phyloP scores from a whole-genome alignment of 768 basidiomycete species.

The Naematelia encephala region DNA sequence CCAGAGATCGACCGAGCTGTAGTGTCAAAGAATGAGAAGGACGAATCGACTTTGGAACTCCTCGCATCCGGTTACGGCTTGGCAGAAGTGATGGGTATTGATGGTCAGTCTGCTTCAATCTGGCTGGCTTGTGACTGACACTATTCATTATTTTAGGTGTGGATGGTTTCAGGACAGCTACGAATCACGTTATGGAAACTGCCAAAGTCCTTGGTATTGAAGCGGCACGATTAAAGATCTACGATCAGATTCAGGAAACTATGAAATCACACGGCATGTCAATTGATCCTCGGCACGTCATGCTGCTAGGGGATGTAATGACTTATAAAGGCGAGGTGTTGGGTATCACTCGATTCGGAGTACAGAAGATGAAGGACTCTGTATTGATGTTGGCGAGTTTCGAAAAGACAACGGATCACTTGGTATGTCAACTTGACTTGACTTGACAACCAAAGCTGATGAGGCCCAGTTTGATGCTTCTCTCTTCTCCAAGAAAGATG shows the following conservation, averaged over 20 bases:
- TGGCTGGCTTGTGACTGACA: background rate
- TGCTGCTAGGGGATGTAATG: constrained; percentile 98
- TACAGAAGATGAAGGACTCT: constrained; percentile 96
- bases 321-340: constrained; percentile 98
- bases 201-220: constrained; percentile 96
- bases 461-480: constrained; percentile 74
- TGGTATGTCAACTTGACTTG: constrained; percentile 56
- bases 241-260: constrained; percentile 94
- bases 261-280: constrained; percentile 98
- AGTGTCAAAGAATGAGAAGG: constrained; percentile 91
- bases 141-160: too few species aligned
- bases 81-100: constrained; percentile 93
- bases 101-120: constrained; percentile 59
- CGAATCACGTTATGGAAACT: constrained; percentile 96
- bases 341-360: constrained; percentile 97
- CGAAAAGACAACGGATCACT: constrained; percentile 98
- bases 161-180: constrained; percentile 83
- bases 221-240: constrained; percentile 87
- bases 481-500: constrained; percentile 90
- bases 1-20: constrained; percentile 83
- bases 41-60: constrained; percentile 83
- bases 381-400: constrained; percentile 98
- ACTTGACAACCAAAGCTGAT: background rate
- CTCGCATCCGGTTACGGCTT: constrained; percentile 96
- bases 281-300: constrained; percentile 97